A percentile compares a stretch with the other conserved stretches of the same genome.
Conservation (phyloP, 1,284 basidiomycete species). For the Tausonia pullulans region DNA sequence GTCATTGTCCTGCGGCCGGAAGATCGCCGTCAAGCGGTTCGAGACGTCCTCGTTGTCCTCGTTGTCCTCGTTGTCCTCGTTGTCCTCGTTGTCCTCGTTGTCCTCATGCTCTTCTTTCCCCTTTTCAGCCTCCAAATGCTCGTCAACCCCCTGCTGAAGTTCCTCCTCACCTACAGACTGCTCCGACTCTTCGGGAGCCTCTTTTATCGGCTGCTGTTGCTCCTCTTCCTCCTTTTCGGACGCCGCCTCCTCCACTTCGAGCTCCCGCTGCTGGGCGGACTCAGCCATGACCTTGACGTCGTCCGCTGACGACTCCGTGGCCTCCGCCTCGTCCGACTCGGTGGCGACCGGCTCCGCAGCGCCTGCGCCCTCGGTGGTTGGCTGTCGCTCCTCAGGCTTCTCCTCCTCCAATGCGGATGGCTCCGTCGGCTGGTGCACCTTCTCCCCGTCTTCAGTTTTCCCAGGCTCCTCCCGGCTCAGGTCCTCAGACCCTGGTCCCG, state of each 20-base stretch:
- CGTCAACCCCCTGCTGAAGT: slow-evolving; percentile 3
- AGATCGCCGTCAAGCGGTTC: slow-evolving; percentile 64
- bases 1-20: slow-evolving; percentile 65
- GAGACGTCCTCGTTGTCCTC: slow-evolving; percentile 44
- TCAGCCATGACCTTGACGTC: no score
- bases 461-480: no score
- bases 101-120: background rate
- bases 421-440: no score
- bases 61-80: slow-evolving; percentile 25
- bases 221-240: background rate
- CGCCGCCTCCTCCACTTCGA: background rate
- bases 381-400: no score
- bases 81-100: background rate
- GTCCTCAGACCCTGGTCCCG: no score
- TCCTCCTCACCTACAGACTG: background rate
- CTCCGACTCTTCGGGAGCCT: background rate
- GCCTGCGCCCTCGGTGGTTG: no score
- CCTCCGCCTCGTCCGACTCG: no score
- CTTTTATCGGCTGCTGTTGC: background rate
- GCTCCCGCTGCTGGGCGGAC: background rate
- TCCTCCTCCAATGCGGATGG: no score
- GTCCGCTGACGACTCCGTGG: no score
- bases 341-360: no score
- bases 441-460: no score
- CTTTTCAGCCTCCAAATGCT: background rate